Conservation (phyloP, 345 rosid genomes). For the Populus euphratica region DNA sequence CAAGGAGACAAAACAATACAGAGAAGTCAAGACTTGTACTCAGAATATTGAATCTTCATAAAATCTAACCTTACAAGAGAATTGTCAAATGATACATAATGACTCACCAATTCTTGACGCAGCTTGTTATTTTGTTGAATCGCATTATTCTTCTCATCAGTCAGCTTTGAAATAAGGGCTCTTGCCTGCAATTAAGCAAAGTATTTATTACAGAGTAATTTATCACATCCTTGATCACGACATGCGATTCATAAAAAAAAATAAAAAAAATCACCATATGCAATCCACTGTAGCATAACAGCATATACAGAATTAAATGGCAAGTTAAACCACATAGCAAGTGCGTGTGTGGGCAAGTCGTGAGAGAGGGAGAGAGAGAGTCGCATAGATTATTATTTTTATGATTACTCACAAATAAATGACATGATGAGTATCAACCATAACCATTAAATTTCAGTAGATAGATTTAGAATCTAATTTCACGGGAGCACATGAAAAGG, state of each 20-base stretch:
- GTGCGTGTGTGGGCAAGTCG: background rate
- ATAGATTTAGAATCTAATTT: background rate
- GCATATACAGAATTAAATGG: background rate
- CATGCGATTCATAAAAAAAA: background rate
- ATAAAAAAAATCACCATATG: background rate
- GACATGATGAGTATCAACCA: background rate
- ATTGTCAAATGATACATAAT: background rate
- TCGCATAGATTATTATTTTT: background rate
- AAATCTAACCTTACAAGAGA: background rate
- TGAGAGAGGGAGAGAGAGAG: background rate
- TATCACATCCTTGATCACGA: constrained; percentile 2
- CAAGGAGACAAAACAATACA: background rate
- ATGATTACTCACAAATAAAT: background rate
- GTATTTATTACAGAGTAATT: background rate
- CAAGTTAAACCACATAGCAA: background rate
- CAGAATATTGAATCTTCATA: background rate
- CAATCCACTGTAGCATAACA: background rate
- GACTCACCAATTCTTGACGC: constrained; percentile 65
- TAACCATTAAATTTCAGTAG: background rate
- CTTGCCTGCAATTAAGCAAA: constrained; percentile 43
- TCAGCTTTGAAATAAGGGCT: constrained; percentile 53
- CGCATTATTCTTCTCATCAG: constrained; percentile 55
- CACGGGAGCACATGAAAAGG: background rate
- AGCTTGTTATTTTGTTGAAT: constrained; percentile 55
- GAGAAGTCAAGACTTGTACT: background rate